Evolutionary conservation across 2,329 filamentous ascomycete species (phyloP), one percentile per base, ranked within the genome.

Genomic region (Aquanectria penicillioides): DNA sequence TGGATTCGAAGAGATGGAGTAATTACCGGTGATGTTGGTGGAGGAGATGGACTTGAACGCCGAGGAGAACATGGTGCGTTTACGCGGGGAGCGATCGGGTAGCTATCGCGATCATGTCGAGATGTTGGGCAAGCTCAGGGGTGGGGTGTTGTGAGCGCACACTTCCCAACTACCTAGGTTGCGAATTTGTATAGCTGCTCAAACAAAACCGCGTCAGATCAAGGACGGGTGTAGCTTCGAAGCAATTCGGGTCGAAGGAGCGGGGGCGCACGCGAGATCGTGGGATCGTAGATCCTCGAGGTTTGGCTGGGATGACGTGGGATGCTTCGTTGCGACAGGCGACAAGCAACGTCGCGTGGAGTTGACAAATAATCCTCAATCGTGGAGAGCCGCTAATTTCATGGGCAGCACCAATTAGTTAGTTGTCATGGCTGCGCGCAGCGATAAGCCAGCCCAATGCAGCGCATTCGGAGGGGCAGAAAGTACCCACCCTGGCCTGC

Each of bases 41-140:
- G 86, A 94, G 65, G 89, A 90, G 75, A 98, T 94, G 64, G 94
- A 96, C 79, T 98, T 98, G 74, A 98, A 85, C 65, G 93, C 92
- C 62, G 89, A 94, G 73, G 93, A 92, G 78, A 97, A 97, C 94
- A 98, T 97, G 75, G 49, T 74, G 61, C 43, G 56, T 54, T 64
- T 61, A 65, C 46, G 55, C 56, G 48, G 40, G 53, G 56, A 55
- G 59, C 28, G 54, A 47, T 51, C 38, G 52, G 46, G 58, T 57
- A 59, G 55, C 59, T 59, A 36, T 66, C 54, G 66, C 55, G 69
- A 62, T 66, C 70, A 74, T 71, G 59, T 69, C 69, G 69, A 59
- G 61, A 56, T 37, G 44, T 36, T 37, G 49, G 25, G 47, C 17
- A n/a, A 25, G 20, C 20, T 57, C 37, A 61, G 54, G 43, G 50